Evolutionary conservation across 352 stramenopile genomes (phyloP).

Genomic region (Phytophthora fragariaefolia): DNA sequence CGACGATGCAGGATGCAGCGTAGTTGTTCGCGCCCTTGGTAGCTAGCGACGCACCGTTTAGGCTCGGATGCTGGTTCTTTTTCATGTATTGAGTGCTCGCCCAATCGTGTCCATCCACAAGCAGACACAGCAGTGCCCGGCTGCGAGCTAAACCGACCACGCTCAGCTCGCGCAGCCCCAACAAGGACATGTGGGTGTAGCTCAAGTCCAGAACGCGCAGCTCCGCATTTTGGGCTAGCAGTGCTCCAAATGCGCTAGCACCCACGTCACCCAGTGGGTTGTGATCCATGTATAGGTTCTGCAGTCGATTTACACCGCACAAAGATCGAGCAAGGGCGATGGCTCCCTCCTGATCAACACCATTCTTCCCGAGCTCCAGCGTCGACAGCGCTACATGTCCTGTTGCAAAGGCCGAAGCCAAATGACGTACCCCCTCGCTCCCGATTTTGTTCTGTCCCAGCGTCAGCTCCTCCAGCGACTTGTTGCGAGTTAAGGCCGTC

Average conservation of each 20-base stretch:
- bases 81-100: slow-evolving; percentile 87
- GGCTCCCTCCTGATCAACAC: slow-evolving; percentile 69
- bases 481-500: slow-evolving; percentile 62
- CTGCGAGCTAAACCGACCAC: slow-evolving; percentile 70
- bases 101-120: slow-evolving; percentile 87
- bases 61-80: slow-evolving; percentile 54
- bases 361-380: slow-evolving; percentile 84
- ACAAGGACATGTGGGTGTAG: slow-evolving; percentile 82
- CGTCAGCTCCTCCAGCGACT: slow-evolving; percentile 70
- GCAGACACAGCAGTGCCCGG: slow-evolving; percentile 65
- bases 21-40: slow-evolving; percentile 75
- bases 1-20: slow-evolving; percentile 75
- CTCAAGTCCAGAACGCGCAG: slow-evolving; percentile 81
- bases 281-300: slow-evolving; percentile 88
- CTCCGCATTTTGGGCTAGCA: slow-evolving; percentile 75
- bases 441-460: slow-evolving; percentile 83
- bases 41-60: slow-evolving; percentile 69
- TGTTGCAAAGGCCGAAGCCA: slow-evolving; percentile 66
- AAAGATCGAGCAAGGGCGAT: slow-evolving; percentile 76
- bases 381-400: slow-evolving; percentile 63
- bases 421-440: slow-evolving; percentile 57
- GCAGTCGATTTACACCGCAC: slow-evolving; percentile 50
- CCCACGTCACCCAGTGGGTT: slow-evolving; percentile 84
- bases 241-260: slow-evolving; percentile 67
- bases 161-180: slow-evolving; percentile 75